A percentile compares a stretch with the other conserved stretches of the same genome.
Evolutionary conservation across 441 rosid species (phyloP).

Genomic region (Pelargonium australe): DNA sequence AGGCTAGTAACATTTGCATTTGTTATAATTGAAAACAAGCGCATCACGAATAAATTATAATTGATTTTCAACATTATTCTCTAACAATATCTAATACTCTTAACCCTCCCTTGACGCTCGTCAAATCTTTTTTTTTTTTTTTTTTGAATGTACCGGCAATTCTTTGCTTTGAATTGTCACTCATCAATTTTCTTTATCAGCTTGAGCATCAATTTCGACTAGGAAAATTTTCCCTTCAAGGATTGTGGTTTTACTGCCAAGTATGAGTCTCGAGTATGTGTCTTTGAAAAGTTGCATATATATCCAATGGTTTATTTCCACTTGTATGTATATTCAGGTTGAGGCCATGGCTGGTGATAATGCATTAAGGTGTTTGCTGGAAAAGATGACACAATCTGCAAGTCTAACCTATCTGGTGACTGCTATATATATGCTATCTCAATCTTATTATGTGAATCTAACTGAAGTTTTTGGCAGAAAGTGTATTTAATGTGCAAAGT

Average conservation of each 20-base stretch:
- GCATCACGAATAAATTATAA: too few species aligned
- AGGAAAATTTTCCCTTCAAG: conserved; percentile 91
- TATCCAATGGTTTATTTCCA: conserved; percentile 11
- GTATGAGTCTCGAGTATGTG: conserved; percentile 25
- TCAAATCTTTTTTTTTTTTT: too few species aligned
- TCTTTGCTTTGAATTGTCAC: neutral
- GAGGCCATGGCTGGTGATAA: conserved; percentile 97
- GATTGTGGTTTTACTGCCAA: conserved; percentile 99
- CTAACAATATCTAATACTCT: neutral
- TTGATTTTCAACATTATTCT: too few species aligned
- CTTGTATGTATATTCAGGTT: conserved; percentile 44
- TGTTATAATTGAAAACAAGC: too few species aligned
- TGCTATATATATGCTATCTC: neutral
- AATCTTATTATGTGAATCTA: conserved; percentile 2
- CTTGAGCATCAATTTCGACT: conserved; percentile 97
- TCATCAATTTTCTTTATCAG: conserved; percentile 21
- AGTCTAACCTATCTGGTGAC: conserved; percentile 24
- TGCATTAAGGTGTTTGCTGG: conserved; percentile 83
- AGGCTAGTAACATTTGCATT: too few species aligned
- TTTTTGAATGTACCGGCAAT: too few species aligned
- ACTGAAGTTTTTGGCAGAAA: neutral
- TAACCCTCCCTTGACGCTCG: neutral
- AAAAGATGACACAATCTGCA: conserved; percentile 90
- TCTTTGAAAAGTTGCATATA: too few species aligned
- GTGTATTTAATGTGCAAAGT: neutral